Evolutionary conservation across 371 early-diverging fungal species (phyloP).

Genomic region (Modicella reniformis): DNA sequence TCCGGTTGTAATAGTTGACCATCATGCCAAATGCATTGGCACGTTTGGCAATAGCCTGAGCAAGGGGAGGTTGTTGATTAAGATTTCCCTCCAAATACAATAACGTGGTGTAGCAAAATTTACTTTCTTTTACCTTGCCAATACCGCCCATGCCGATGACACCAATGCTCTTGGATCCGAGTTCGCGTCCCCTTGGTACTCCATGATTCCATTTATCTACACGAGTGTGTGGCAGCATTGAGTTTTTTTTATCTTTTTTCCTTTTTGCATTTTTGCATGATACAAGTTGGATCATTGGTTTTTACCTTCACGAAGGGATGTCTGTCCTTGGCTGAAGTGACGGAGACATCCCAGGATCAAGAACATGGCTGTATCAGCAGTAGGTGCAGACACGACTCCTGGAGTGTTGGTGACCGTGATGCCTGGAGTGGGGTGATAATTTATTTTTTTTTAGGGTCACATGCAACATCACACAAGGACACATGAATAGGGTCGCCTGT

Average conservation of each 20-base stretch:
- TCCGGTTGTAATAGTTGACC: constrained; percentile 67
- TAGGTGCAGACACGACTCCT: constrained; percentile 54
- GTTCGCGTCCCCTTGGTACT: constrained; percentile 58
- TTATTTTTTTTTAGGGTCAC: background rate
- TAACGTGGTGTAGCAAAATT: background rate
- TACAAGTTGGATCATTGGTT: too few species aligned
- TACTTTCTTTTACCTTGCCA: constrained; percentile 52
- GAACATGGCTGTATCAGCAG: constrained; percentile 64
- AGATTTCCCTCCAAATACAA: background rate
- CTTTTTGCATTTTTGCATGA: too few species aligned
- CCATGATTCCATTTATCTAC: constrained; percentile 59
- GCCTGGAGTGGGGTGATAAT: constrained; percentile 11
- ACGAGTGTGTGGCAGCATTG: too few species aligned
- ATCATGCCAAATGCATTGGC: constrained; percentile 68
- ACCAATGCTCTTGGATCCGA: constrained; percentile 63
- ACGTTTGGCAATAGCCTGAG: constrained; percentile 64
- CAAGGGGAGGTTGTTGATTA: background rate
- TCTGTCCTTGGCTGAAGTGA: constrained; percentile 56
- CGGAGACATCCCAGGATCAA: constrained; percentile 64
- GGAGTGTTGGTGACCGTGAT: constrained; percentile 47
- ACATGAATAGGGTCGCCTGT: background rate
- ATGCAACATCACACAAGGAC: background rate
- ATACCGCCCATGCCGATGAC: constrained; percentile 71
- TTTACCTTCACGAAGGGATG: constrained; percentile 59
- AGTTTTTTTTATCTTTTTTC: too few species aligned